These are phyloP conservation scores for Endocarpon pusillum DNA, from an alignment of 495 filamentous ascomycete species.

Conservation along the genomic window DNA sequence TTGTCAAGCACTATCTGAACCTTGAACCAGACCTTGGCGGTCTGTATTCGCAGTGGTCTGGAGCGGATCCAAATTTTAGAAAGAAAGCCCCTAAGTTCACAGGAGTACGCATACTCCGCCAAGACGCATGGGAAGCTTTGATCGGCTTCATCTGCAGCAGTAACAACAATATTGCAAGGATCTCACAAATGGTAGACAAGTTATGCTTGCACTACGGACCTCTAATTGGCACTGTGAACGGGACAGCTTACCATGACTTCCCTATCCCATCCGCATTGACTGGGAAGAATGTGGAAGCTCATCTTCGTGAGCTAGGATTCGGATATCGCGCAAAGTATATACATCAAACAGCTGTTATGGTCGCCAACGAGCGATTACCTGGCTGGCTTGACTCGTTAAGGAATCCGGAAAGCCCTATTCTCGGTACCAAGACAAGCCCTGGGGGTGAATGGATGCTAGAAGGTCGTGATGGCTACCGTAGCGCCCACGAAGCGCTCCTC, in stretches of 20 bases:
- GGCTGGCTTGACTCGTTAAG: conserved; percentile 61
- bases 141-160: conserved; percentile 94
- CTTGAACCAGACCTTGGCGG: conserved; percentile 51
- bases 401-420: conserved; percentile 55
- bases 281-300: conserved; percentile 49
- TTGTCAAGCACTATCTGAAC: conserved; percentile 70
- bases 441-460: conserved; percentile 36
- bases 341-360: conserved; percentile 60
- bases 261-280: conserved; percentile 57
- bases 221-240: conserved; percentile 51
- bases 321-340: conserved; percentile 92
- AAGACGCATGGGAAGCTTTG: conserved; percentile 92
- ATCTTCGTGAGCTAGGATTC: conserved; percentile 72
- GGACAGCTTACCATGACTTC: conserved; percentile 70
- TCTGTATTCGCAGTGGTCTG: conserved; percentile 79
- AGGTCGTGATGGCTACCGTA: conserved; percentile 52
- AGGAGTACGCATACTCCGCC: conserved; percentile 83
- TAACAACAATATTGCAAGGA: conserved; percentile 94
- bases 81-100: conserved; percentile 74
- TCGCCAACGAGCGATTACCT: conserved; percentile 43
- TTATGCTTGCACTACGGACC: conserved; percentile 74
- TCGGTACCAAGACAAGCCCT: conserved; percentile 24
- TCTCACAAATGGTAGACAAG: conserved; percentile 91
- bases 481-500: conserved; percentile 68
- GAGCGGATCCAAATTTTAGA: conserved; percentile 74